Conservation (phyloP, 208 protist species). For the Entamoeba moshkovskii region DNA sequence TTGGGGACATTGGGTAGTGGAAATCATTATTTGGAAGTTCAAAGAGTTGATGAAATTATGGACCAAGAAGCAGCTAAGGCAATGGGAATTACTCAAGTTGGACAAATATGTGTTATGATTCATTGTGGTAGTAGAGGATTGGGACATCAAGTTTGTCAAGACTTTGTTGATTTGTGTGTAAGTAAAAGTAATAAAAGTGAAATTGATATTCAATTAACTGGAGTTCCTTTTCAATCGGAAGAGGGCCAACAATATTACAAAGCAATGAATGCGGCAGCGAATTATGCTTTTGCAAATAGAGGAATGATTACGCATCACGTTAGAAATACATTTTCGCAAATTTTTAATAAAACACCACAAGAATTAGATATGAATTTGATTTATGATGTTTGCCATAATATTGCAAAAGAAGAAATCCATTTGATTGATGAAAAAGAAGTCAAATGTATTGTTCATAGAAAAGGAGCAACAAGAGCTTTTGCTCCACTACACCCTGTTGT, state of each 20-base stretch:
- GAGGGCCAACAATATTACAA: conserved; percentile 54
- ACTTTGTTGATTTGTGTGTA: conserved; percentile 38
- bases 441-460: conserved; percentile 60
- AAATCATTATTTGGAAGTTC: conserved; percentile 61
- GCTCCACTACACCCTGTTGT: conserved; percentile 58
- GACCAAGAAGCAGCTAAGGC: conserved; percentile 46
- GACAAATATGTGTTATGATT: conserved; percentile 55
- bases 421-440: conserved; percentile 49
- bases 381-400: conserved; percentile 73
- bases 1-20: conserved; percentile 65
- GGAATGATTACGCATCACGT: conserved; percentile 55
- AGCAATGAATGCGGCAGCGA: conserved; percentile 57
- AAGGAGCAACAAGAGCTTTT: conserved; percentile 67
- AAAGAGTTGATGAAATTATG: conserved; percentile 61
- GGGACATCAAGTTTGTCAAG: conserved; percentile 63
- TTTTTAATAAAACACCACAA: conserved; percentile 38
- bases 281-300: conserved; percentile 66
- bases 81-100: conserved; percentile 53
- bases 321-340: conserved; percentile 45
- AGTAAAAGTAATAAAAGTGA: conserved; percentile 54
- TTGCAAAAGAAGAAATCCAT: conserved; percentile 61
- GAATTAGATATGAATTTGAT: conserved; percentile 60
- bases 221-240: conserved; percentile 50
- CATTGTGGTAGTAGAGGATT: conserved; percentile 60
- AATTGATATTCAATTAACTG: conserved; percentile 57